Evolutionary conservation across 495 filamentous ascomycete genomes (phyloP), one percentile per base, ranked within the genome.

Genomic region (Lasiosphaeria hispida): DNA sequence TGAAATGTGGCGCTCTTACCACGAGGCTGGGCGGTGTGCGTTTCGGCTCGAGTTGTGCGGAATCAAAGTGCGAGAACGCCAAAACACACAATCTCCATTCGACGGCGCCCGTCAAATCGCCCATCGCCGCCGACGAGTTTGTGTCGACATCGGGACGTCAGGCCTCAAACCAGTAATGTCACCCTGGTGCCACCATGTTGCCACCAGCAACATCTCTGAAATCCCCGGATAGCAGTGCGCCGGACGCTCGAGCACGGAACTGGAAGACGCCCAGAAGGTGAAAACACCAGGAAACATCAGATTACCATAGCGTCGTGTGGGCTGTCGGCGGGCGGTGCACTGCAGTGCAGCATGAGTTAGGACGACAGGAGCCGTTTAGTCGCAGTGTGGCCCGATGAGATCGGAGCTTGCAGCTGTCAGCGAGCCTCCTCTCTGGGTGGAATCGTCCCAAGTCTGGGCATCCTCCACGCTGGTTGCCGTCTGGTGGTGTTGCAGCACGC

Each of bases 361-460:
- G 52, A 54, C 43, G 52, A 36, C 50, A 53, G 38, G 30, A 23
- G 23, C 23, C 23, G 23, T 30, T 5, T 30, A 5, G 39, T 17
- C 10, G 19, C 52, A 15, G 48, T 38, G 48, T 51, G 48, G 35
- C 48, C 10, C 48, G 30, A 50, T 51, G 34, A 10, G 9, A 7
- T 19, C 8, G 42, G 42, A 10, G 15, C 17, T 23, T 17, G 43
- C 10, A 23, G 30, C 43, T 6, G 18, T 15, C n/a, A 45, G 18
- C 43, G 17, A 23, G 18, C 10, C 43, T 45, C n/a, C 19, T 19
- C 34, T 49, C 47, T 3, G 36, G 47, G 47, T 49, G 11, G 38
- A 18, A 45, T 57, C 65, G 42, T 64, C 65, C 62, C 53, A 67
- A 67, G 48, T 58, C 53, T 41, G 48, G 54, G 17, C 13, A 19